Conservation (phyloP, 169 alveolate genomes). For the Ichthyophthirius multifiliis region DNA sequence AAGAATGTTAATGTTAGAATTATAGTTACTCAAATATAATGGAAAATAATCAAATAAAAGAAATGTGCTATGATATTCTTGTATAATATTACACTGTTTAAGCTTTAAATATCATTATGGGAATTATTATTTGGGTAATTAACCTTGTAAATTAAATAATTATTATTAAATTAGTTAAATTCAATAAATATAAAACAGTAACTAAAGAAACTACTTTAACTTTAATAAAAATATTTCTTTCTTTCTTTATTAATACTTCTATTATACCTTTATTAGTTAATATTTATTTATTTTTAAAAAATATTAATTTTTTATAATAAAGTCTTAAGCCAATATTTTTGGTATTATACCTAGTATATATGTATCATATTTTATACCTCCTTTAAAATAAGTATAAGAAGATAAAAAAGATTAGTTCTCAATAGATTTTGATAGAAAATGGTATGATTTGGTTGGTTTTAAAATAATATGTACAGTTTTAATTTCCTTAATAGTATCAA, state of each 20-base stretch:
- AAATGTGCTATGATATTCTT: neutral
- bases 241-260: conserved; percentile 30
- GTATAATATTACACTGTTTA: neutral
- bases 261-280: conserved; percentile 9
- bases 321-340: conserved; percentile 5
- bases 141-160: conserved; percentile 2
- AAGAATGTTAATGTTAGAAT: neutral
- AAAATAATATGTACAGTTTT: conserved; percentile 12
- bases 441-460: conserved; percentile 34
- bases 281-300: no score
- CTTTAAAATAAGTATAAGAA: neutral
- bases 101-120: neutral
- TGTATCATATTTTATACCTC: conserved; percentile 17
- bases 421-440: conserved; percentile 25
- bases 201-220: conserved; percentile 11
- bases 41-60: neutral
- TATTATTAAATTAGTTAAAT: neutral
- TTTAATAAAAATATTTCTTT: neutral
- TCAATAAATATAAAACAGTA: conserved; percentile 11
- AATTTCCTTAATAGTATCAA: neutral
- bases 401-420: neutral
- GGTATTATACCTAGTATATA: conserved; percentile 4
- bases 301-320: no score
- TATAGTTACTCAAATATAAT: neutral
- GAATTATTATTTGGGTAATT: conserved; percentile 1